These are phyloP conservation scores for Rhizomucor miehei DNA, from an alignment of 371 early-diverging fungal species.

Conservation along the genomic window DNA sequence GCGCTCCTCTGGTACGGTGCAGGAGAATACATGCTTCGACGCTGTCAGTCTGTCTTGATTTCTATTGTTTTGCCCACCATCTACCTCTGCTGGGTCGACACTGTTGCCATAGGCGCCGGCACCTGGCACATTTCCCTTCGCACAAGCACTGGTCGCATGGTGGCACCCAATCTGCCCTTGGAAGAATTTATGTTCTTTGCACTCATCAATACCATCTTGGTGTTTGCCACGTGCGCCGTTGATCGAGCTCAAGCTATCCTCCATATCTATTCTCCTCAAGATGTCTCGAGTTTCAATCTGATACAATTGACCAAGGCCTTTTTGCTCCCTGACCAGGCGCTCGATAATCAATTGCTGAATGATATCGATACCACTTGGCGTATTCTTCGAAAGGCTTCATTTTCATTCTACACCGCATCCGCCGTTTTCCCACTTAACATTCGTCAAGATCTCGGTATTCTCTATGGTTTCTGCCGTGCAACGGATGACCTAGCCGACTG, in stretches of 20 bases:
- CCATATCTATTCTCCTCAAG: constrained; percentile 11
- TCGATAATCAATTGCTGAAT: constrained; percentile 15
- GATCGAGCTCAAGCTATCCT: constrained; percentile 48
- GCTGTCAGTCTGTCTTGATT: constrained; percentile 20
- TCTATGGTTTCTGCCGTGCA: constrained; percentile 63
- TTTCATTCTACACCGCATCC: constrained; percentile 55
- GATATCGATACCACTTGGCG: constrained; percentile 29
- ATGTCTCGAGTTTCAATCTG: not conserved
- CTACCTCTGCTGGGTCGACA: constrained; percentile 55
- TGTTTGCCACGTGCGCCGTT: constrained; percentile 57
- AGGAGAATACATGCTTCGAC: constrained; percentile 51
- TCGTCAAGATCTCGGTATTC: constrained; percentile 49
- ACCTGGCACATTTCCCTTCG: constrained; percentile 53
- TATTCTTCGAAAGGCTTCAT: constrained; percentile 40
- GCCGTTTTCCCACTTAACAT: constrained; percentile 44
- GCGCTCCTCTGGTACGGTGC: constrained; percentile 56
- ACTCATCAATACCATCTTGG: constrained; percentile 53
- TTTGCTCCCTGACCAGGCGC: constrained; percentile 24
- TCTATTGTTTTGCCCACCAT: constrained; percentile 44
- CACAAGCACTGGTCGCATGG: constrained; percentile 47
- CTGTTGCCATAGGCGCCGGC: constrained; percentile 47
- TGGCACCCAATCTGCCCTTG: constrained; percentile 48
- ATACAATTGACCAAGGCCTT: constrained; percentile 25
- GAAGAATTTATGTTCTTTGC: constrained; percentile 64
- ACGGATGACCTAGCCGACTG: constrained; percentile 61